Percentiles rank a stretch among this genome's conserved stretches.
Conservation (phyloP, 2,329 filamentous ascomycete genomes). For the Chrysoporthe cubensis region DNA sequence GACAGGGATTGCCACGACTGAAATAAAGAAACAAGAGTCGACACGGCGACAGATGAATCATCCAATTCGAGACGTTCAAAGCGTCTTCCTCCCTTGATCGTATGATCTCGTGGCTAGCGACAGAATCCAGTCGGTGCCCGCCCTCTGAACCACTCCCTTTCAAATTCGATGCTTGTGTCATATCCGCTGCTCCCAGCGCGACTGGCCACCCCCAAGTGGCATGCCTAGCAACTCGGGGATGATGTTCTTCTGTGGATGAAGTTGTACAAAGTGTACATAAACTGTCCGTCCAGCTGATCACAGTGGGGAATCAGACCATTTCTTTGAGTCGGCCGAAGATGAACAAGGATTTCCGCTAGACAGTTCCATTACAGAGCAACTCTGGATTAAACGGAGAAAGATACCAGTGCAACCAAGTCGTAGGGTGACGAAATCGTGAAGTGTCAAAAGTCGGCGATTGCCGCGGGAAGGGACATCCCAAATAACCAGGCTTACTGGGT, state of each 20-base stretch:
- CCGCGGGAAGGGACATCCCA: background rate
- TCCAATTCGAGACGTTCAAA: constrained; percentile 2
- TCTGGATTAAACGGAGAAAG: constrained; percentile 18
- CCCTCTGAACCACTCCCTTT: background rate
- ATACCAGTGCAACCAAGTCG: background rate
- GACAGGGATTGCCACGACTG: background rate
- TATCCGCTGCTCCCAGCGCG: constrained; percentile 15
- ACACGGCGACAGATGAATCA: constrained; percentile 3
- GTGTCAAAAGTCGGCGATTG: background rate
- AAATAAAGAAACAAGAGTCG: constrained; percentile 7
- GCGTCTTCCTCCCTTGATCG: constrained; percentile 2
- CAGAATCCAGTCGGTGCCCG: constrained; percentile 3
- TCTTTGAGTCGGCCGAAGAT: constrained; percentile 15
- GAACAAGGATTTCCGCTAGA: constrained; percentile 17
- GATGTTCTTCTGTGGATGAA: constrained; percentile 16
- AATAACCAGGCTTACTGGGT: constrained; percentile 28
- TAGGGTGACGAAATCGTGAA: background rate
- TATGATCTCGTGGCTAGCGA: constrained; percentile 7
- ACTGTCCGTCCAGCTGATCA: constrained; percentile 14
- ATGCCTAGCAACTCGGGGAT: constrained; percentile 15
- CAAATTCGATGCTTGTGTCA: constrained; percentile 13
- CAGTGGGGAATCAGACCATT: background rate
- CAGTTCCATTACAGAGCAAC: constrained; percentile 18
- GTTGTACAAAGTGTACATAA: constrained; percentile 26
- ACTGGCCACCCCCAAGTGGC: constrained; percentile 9